Evolutionary conservation across 805 yeast genomes (phyloP), one percentile per base, ranked within the genome.

Genomic region (Isabelozyma rhagii): DNA sequence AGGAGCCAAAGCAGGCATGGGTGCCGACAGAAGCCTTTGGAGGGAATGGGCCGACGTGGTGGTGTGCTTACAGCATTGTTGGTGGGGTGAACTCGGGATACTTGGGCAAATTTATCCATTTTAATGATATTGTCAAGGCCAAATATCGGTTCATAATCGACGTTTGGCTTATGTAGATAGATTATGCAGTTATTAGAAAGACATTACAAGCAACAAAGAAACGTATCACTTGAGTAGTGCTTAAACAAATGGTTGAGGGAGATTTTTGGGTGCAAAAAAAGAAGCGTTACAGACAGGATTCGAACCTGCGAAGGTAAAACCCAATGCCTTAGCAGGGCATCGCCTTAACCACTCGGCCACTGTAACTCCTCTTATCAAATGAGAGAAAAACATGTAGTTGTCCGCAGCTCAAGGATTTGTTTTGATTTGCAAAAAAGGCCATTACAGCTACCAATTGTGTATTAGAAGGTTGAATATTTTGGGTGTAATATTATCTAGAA

Each of bases 311-410:
- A 68, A 70, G 74, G 78, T 66, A 72, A 62, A 61, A 58, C 73
- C 69, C 67, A 55, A 71, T 68, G 74, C 70, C 77, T 55, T 66
- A 68, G 74, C 73, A 68, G 74, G 73, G 77, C 68, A 72, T 69
- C 78, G 74, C 78, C 77, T 73, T 73, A 73, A 73, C 78, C 78
- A 71, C 78, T 73, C 78, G 77, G 77, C 74, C 78, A 73, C 77
- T 67, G 75, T 67, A 61, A 69, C 77, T 45, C 27, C 13, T 39
- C 17, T 14, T 44, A n/a, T 18, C 36, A 2, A 31, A 6, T 3
- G 8, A 31, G 1, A 4, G 36, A 31, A 31, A 31, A 21, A 21
- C 25, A 15, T 15, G 17, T 15, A 15, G 2, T 15, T 15, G 17
- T 15, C 17, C 2, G 2, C 17, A 15, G 17, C 17, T 15, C 2